Conservation (phyloP, 768 basidiomycete genomes). For the Coprinopsis strossmayeri region DNA sequence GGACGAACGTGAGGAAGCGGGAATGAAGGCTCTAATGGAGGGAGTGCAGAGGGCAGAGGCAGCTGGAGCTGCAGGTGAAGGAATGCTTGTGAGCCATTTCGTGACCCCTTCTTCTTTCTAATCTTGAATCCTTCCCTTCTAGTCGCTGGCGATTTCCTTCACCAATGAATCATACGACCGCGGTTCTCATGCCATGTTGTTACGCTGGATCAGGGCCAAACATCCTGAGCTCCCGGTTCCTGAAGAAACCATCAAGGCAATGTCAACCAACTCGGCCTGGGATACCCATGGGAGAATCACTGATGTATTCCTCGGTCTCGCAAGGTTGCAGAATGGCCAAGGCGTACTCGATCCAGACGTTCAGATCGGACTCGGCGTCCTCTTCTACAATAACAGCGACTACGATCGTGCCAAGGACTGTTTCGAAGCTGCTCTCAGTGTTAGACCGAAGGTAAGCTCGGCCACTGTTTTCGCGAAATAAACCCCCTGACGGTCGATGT, state of each 20-base stretch:
- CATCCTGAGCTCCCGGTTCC: conserved; percentile 52
- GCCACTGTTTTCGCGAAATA: neutral
- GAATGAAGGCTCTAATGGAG: conserved; percentile 72
- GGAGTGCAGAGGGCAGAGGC: conserved; percentile 64
- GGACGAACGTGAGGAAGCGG: conserved; percentile 83
- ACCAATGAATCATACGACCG: conserved; percentile 92
- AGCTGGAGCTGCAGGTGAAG: conserved; percentile 55
- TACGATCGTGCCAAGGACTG: conserved; percentile 92
- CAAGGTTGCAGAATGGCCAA: conserved; percentile 72
- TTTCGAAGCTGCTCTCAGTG: conserved; percentile 80
- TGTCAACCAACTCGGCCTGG: conserved; percentile 64
- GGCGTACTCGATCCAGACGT: conserved; percentile 80
- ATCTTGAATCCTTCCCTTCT: conserved; percentile 10
- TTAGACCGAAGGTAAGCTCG: conserved; percentile 52
- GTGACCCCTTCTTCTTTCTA: neutral
- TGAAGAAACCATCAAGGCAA: conserved; percentile 48
- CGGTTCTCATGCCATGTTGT: conserved; percentile 77
- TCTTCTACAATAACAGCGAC: conserved; percentile 84
- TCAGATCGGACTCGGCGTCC: conserved; percentile 86
- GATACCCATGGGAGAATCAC: conserved; percentile 74
- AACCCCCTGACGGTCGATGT: conserved; percentile 1
- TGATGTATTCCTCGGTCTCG: conserved; percentile 76
- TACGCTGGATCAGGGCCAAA: conserved; percentile 74
- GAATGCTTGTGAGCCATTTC: conserved; percentile 58
- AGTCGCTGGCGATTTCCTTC: conserved; percentile 95